Percentiles rank a stretch among this genome's conserved stretches.
Evolutionary conservation across 768 basidiomycete genomes (phyloP).

Genomic region (Dentipellis sp.): DNA sequence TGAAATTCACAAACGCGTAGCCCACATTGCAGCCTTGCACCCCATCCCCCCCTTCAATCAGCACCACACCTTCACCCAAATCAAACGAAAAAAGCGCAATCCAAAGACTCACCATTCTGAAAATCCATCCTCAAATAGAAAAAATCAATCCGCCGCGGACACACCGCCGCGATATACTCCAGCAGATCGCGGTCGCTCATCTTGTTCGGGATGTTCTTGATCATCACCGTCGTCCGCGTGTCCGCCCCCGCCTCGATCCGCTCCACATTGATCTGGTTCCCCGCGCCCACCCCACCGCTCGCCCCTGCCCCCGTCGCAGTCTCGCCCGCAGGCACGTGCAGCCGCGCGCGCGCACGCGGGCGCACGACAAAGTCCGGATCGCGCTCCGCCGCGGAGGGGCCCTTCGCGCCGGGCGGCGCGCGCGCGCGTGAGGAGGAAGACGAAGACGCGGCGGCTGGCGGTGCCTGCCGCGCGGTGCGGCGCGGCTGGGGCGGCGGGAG

Average conservation of each 20-base stretch:
- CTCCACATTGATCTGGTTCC: conserved; percentile 56
- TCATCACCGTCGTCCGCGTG: conserved; percentile 80
- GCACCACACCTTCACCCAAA: too few species aligned
- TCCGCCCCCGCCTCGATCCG: conserved; percentile 72
- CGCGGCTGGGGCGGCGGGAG: neutral
- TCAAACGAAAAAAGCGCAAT: neutral
- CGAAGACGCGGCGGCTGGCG: too few species aligned
- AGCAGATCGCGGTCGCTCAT: conserved; percentile 72
- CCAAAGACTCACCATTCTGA: conserved; percentile 70
- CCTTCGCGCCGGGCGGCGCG: neutral
- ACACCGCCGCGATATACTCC: conserved; percentile 59
- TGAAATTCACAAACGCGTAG: conserved; percentile 89
- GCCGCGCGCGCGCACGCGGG: neutral
- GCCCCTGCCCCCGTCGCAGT: neutral
- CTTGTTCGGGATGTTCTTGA: conserved; percentile 91
- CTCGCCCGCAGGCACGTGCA: neutral
- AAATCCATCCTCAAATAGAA: conserved; percentile 86
- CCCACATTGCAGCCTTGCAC: conserved; percentile 63
- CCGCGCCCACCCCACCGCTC: conserved; percentile 17
- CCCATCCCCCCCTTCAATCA: neutral
- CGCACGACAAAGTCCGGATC: neutral
- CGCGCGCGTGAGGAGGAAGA: too few species aligned
- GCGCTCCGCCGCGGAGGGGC: neutral
- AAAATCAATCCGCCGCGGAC: conserved; percentile 75
- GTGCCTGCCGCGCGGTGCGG: neutral